phyloP scores from a whole-genome alignment of 2,329 filamentous ascomycete species.

The Aspergillus phoenicis region DNA sequence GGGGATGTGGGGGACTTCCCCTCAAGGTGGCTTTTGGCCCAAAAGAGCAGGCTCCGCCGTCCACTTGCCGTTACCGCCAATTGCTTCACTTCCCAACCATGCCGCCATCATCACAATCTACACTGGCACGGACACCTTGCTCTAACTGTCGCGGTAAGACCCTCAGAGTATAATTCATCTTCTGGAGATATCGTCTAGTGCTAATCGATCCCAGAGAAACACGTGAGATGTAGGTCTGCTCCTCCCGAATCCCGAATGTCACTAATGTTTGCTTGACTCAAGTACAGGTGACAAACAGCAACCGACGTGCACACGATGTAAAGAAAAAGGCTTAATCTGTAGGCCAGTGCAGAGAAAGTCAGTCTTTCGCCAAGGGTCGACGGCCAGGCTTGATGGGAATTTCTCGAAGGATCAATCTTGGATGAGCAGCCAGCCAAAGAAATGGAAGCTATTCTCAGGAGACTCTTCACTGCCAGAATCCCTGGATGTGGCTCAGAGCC shows the following conservation, averaged over 20 bases:
- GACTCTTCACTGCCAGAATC: not conserved
- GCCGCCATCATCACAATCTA: not conserved
- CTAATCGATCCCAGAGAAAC: not conserved
- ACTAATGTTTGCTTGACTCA: not conserved
- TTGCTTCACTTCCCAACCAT: not conserved
- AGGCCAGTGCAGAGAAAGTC: conserved; percentile 15
- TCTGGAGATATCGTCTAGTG: not conserved
- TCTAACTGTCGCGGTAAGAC: not conserved
- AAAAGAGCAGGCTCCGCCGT: not conserved
- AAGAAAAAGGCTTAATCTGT: conserved; percentile 19
- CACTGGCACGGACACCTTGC: not conserved
- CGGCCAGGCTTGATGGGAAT: conserved; percentile 8
- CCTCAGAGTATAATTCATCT: too few relatives aligned
- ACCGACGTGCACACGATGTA: conserved; percentile 21
- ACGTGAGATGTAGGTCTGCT: not conserved
- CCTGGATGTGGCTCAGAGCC: not conserved
- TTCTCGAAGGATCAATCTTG: conserved; percentile 22
- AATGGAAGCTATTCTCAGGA: conserved; percentile 13
- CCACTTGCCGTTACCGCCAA: not conserved
- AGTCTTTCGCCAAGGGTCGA: conserved; percentile 24
- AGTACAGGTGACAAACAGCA: conserved; percentile 19
- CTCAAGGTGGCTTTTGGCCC: not conserved
- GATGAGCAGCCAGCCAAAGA: conserved; percentile 26
- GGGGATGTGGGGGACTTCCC: conserved; percentile 4
- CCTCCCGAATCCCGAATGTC: not conserved